Evolutionary conservation across 2,329 filamentous ascomycete genomes (phyloP).

Genomic region (Beauveria pseudobassiana): DNA sequence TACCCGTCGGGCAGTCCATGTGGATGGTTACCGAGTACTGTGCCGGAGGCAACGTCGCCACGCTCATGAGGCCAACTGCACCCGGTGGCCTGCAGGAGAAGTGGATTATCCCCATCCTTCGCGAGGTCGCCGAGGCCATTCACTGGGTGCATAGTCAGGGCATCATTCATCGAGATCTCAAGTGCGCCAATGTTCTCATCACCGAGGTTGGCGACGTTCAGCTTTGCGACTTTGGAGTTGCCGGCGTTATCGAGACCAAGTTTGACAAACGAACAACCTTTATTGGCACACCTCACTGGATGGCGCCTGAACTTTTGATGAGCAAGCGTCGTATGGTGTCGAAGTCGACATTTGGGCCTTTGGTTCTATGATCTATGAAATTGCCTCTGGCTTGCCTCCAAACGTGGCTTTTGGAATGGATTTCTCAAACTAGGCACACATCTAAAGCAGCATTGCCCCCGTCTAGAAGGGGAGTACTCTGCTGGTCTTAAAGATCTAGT

Average conservation of each 20-base stretch:
- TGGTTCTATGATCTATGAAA: slow-evolving; percentile 73
- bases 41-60: slow-evolving; percentile 74
- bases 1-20: slow-evolving; percentile 70
- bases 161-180: slow-evolving; percentile 65
- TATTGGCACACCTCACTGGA: slow-evolving; percentile 79
- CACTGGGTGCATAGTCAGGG: slow-evolving; percentile 61
- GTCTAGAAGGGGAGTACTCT: slow-evolving; percentile 68
- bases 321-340: slow-evolving; percentile 57
- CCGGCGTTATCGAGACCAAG: slow-evolving; percentile 67
- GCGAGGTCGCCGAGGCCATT: slow-evolving; percentile 59
- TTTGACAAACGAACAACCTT: slow-evolving; percentile 73
- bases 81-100: slow-evolving; percentile 61
- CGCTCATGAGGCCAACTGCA: slow-evolving; percentile 59
- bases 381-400: slow-evolving; percentile 70
- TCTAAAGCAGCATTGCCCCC: slow-evolving; percentile 55
- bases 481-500: slow-evolving; percentile 61
- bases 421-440: slow-evolving; percentile 44
- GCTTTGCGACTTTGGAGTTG: slow-evolving; percentile 79
- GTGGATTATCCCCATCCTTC: slow-evolving; percentile 60
- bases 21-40: slow-evolving; percentile 89
- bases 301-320: slow-evolving; percentile 72
- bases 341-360: slow-evolving; percentile 82
- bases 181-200: slow-evolving; percentile 73
- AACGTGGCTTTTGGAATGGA: slow-evolving; percentile 50
- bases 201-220: slow-evolving; percentile 71